Base-by-base conservation (phyloP, 805 yeast genomes). In the Candida maris region DNA sequence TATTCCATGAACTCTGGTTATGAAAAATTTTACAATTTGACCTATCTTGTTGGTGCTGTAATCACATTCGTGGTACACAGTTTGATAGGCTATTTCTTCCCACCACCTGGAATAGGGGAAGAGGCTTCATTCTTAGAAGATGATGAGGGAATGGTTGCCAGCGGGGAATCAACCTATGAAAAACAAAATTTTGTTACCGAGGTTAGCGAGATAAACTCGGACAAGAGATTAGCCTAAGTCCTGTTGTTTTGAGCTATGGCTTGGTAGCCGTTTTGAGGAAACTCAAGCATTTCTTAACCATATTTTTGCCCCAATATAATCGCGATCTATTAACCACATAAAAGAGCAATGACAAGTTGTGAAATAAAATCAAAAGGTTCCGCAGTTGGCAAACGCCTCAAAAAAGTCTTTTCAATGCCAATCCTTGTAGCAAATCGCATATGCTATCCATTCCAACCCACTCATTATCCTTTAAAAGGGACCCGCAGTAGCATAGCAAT, bases 11-110 rank as follows among this genome's bases (percentile, higher is more conserved):
- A 39, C 15, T 9, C 17, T 5, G 39, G 42, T 5, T 43, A 43
- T 27, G 32, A 31, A 25, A 43, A 39, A 18, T 43, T 39, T 16
- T 43, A 43, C 42, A 43, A 43, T 17, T 33, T 43, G 13, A 43
- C 44, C 14, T 43, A 43, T 13, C 29, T 43, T 6, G 44, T 43
- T 15, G 47, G 47, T 5, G 19, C 27, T 16, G 31, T 30, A n/a
- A 32, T 37, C 17, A 43, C 44, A 2, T 17, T 43, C 10, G 30
- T 32, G n/a, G 35, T 23, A 2, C 44, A 43, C 19, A 28, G 38
- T 13, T 10, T 23, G 9, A 37, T 43, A 12, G 32, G 42, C 18
- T 32, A 15, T 12, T 19, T 43, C 17, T 43, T 33, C 13, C 47
- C 47, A 4, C 44, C 41, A 6, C 39, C 39, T 2, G 39, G 41